Evolutionary conservation across 73 alveolate species (phyloP).

Genomic region (Paramecium caudatum): DNA sequence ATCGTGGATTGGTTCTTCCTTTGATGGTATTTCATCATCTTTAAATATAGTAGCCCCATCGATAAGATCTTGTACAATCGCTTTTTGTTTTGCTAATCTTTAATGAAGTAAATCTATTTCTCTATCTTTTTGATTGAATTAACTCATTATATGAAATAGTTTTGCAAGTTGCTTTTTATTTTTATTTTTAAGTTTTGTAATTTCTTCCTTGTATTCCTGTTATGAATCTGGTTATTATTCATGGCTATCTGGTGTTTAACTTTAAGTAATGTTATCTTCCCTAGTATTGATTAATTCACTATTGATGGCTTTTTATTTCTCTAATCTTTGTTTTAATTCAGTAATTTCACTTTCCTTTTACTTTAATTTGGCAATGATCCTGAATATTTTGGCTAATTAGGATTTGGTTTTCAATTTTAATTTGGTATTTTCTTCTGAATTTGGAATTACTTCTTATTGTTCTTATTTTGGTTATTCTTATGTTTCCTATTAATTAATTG

Average conservation of each 20-base stretch:
- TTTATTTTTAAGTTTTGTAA: neutral
- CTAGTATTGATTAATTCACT: neutral
- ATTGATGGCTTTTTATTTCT: slow-evolving; percentile 15
- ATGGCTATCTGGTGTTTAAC: neutral
- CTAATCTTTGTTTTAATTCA: neutral
- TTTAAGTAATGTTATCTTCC: neutral
- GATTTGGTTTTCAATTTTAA: neutral
- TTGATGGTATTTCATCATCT: neutral
- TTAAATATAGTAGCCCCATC: neutral
- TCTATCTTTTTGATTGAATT: neutral
- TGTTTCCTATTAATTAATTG: too few species aligned
- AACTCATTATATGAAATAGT: neutral
- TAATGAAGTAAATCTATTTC: neutral
- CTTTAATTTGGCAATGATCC: neutral
- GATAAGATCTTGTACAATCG: neutral
- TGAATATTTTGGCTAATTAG: neutral
- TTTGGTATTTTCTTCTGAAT: neutral
- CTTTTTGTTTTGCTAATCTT: neutral
- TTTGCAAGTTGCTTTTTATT: neutral
- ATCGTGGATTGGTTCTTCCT: neutral
- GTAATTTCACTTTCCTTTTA: neutral
- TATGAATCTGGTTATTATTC: neutral
- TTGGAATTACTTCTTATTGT: too few species aligned
- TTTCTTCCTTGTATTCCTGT: neutral
- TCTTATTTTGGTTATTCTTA: too few species aligned